Evolutionary conservation across 1,284 basidiomycete genomes (phyloP), one percentile per base, ranked within the genome.

Genomic region (Pascua guehoae): DNA sequence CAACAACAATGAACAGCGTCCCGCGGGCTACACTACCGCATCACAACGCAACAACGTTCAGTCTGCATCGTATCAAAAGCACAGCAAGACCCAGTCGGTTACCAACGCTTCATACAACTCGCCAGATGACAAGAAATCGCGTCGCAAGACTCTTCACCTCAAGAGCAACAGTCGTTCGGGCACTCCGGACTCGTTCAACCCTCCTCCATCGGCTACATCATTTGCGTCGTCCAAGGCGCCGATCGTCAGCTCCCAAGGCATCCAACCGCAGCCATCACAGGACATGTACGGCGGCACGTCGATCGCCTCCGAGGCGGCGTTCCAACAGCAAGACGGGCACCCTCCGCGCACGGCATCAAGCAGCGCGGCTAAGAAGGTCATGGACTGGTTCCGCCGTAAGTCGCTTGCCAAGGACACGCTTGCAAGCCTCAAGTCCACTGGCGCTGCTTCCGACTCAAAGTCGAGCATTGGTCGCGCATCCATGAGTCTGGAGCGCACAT

Each of bases 321-420:
- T 68, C 32, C 57, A 66, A 8, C 49, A 62, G 44, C 24, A 32
- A 32, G 63, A 60, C 41, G 63, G 60, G 38, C 46, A 60, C 24
- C 52, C 54, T 15, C 54, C 51, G 36, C 66, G 67, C 44, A 56
- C 63, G 11, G 73, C 78, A 0, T 81, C 81, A 16, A 80, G 78
- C 39, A 80, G 77, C 50, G 80, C 82, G 36, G 82, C 83, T 32
- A 83, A 83, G 72, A 80, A 81, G 53, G 83, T 85, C 57, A 84
- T 84, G 82, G 82, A 83, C 65, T 85, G 83, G 83, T 84, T 85
- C 79, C 70, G 83, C 39, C 79, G 81, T 60, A 82, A 81, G 70
- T 80, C 79, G 38, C 69, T 81, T 5, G 78, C 77, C 32, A 78
- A 77, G 54, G 73, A 73, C 52, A 70, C 74, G 0, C 56, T 73